These are phyloP conservation scores for Penicillium parvum DNA, from an alignment of 495 filamentous ascomycete genomes.

Conservation along the genomic window DNA sequence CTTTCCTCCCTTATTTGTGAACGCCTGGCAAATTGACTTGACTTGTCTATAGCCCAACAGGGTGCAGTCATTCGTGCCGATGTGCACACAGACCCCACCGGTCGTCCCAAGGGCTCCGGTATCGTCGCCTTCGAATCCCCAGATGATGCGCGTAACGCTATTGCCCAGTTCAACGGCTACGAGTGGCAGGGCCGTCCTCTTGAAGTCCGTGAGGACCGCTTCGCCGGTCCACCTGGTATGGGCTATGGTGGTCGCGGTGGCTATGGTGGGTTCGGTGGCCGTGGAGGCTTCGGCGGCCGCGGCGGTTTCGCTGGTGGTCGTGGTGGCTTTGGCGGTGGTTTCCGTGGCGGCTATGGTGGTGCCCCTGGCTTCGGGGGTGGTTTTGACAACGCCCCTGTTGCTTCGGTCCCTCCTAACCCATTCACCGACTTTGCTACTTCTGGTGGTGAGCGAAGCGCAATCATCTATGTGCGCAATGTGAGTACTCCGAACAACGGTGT, in stretches of 20 bases:
- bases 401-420: slow-evolving; percentile 68
- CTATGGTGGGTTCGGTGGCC: slow-evolving; percentile 34
- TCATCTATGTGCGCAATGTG: slow-evolving; percentile 96
- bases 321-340: slow-evolving; percentile 21
- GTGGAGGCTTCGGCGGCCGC: slow-evolving; percentile 47
- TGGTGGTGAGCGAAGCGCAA: slow-evolving; percentile 75
- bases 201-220: slow-evolving; percentile 95
- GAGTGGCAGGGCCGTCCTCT: slow-evolving; percentile 94
- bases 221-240: slow-evolving; percentile 61
- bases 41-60: slow-evolving; percentile 53
- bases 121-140: slow-evolving; percentile 94
- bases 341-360: slow-evolving; percentile 39
- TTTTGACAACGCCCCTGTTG: slow-evolving; percentile 26
- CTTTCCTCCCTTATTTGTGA: slow-evolving; percentile 2
- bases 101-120: slow-evolving; percentile 89
- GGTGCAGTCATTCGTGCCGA: slow-evolving; percentile 92
- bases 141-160: slow-evolving; percentile 92
- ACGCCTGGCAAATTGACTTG: slow-evolving; percentile 30
- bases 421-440: slow-evolving; percentile 94
- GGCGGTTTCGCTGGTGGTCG: slow-evolving; percentile 32
- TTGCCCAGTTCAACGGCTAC: slow-evolving; percentile 95
- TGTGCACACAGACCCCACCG: slow-evolving; percentile 87
- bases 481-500: slow-evolving; percentile 33
- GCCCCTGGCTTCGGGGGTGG: slow-evolving; percentile 28
- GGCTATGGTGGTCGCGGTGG: slow-evolving; percentile 46